phyloP scores from a whole-genome alignment of 1,284 basidiomycete species.

The Lentinula novae-zelandiae region DNA sequence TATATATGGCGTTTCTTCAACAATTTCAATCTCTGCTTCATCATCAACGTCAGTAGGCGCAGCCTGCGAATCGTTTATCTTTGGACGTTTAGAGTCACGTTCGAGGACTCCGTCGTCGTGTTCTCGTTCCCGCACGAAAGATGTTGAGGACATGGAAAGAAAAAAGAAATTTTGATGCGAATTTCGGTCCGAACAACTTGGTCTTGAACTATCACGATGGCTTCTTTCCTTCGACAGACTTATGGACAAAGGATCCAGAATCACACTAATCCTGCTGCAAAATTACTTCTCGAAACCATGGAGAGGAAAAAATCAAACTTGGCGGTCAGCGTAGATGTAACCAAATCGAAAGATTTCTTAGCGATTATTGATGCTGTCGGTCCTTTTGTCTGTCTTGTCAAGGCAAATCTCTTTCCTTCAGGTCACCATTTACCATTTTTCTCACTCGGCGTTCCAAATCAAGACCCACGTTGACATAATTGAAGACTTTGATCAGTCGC shows the following conservation, averaged over 20 bases:
- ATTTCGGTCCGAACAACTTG: neutral
- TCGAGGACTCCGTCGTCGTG: constrained; percentile 41
- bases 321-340: constrained; percentile 95
- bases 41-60: constrained; percentile 15
- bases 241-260: constrained; percentile 64
- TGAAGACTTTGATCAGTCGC: constrained; percentile 80
- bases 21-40: constrained; percentile 14
- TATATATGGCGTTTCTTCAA: constrained; percentile 29
- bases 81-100: constrained; percentile 54
- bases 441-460: constrained; percentile 21
- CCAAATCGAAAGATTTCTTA: constrained; percentile 77
- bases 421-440: constrained; percentile 18
- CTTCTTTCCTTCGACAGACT: constrained; percentile 40
- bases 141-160: constrained; percentile 26
- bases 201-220: constrained; percentile 29
- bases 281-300: constrained; percentile 77
- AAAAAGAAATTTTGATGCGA: neutral
- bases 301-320: constrained; percentile 90
- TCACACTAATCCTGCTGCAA: constrained; percentile 75
- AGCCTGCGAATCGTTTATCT: constrained; percentile 29
- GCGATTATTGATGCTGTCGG: constrained; percentile 88
- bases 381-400: constrained; percentile 89
- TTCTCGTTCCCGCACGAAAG: constrained; percentile 46
- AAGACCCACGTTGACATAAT: constrained; percentile 98
- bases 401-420: constrained; percentile 49